Evolutionary conservation across 73 alveolate species (phyloP), one percentile per base, ranked within the genome.

Genomic region (Paramecium biaurelia): DNA sequence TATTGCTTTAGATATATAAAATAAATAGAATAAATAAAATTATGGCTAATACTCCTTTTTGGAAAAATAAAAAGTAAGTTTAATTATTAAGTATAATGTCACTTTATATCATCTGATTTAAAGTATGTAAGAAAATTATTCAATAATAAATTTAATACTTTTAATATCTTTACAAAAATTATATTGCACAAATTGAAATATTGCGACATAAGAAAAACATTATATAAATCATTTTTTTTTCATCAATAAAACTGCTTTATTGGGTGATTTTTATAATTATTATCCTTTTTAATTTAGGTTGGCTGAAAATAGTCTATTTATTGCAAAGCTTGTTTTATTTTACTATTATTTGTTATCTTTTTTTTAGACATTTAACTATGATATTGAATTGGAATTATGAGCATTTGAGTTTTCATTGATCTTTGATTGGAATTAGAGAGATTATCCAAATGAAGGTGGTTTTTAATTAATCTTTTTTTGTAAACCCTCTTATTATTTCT

Each of bases 181-280:
- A n/a, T n/a, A n/a, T n/a, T n/a, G n/a, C n/a, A n/a, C n/a, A n/a
- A n/a, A n/a, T n/a, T n/a, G n/a, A n/a, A n/a, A n/a, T 67, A 86
- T 57, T 57, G 23, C 67, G 85, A 67, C 38, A 57, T 57, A 20
- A 86, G 49, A 34, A 14, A 5, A 59, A 23, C 1, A 63, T 49
- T 57, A 30, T 37, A 28, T 57, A 47, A 85, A 63, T 86, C 47
- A 67, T 63, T 63, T 86, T 67, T 34, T 74, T 37, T 74, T 74
- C 20, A 10, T 20, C 38, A 74, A 74, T 8, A 74, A 74, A 5
- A 74, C 68, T 28, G 57, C 87, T 74, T 74, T 74, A 10, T 34
- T 74, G 21, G 87, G 87, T 10, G 87, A 37, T 74, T 74, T 74
- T 41, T 74, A 23, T 28, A 74, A 24, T 34, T 18, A 11, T 41